phyloP scores from a whole-genome alignment of 129 eudicot species.

The Centella asiatica region DNA sequence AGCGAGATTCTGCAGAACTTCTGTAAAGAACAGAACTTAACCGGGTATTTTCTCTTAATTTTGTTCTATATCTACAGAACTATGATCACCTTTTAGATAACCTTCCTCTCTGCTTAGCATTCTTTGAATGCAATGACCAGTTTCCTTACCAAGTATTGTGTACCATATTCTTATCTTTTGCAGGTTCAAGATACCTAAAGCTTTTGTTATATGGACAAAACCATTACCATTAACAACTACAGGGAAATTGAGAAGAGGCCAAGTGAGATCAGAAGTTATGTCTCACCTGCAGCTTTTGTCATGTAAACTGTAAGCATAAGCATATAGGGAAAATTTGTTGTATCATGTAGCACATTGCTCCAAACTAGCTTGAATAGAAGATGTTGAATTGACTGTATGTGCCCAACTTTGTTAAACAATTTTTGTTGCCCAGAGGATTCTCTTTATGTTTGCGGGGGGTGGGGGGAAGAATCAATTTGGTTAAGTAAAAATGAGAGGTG shows the following conservation, averaged over 20 bases:
- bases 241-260: slow-evolving; percentile 78
- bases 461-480: too few species aligned
- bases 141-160: neutral
- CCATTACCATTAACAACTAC: slow-evolving; percentile 64
- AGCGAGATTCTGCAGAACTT: slow-evolving; percentile 46
- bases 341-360: too few species aligned
- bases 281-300: slow-evolving; percentile 23
- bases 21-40: slow-evolving; percentile 51
- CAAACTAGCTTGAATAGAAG: too few species aligned
- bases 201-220: slow-evolving; percentile 45
- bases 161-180: slow-evolving; percentile 6
- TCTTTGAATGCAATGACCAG: neutral
- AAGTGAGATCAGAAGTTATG: slow-evolving; percentile 47
- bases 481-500: too few species aligned
- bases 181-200: slow-evolving; percentile 85
- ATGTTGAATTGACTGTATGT: too few species aligned
- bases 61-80: neutral
- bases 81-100: neutral
- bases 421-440: too few species aligned
- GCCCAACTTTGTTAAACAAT: too few species aligned
- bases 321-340: too few species aligned
- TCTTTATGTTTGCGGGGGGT: too few species aligned
- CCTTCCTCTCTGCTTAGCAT: neutral
- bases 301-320: slow-evolving; percentile 41
- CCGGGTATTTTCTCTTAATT: slow-evolving; percentile 40